phyloP scores from a whole-genome alignment of 2,329 filamentous ascomycete species.

The Alternaria angustiovoidea region DNA sequence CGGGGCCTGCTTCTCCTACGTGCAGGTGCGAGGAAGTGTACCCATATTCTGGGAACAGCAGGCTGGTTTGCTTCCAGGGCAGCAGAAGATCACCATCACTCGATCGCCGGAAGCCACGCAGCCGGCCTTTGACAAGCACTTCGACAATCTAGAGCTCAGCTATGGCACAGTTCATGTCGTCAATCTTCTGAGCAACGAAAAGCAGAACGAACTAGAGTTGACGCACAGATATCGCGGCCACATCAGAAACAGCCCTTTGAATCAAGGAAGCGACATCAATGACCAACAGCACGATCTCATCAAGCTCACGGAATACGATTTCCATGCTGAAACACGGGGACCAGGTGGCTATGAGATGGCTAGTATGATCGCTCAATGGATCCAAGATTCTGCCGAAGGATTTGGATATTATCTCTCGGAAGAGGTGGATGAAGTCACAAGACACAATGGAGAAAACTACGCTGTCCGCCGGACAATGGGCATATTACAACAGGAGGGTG shows the following conservation, averaged over 20 bases:
- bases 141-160: constrained; percentile 81
- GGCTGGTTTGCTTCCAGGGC: constrained; percentile 83
- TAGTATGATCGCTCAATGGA: constrained; percentile 79
- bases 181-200: constrained; percentile 90
- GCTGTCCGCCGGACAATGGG: constrained; percentile 62
- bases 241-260: constrained; percentile 76
- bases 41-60: constrained; percentile 98
- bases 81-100: constrained; percentile 93
- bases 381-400: constrained; percentile 79
- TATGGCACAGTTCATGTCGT: constrained; percentile 94
- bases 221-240: constrained; percentile 81
- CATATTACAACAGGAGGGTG: constrained; percentile 89
- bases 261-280: constrained; percentile 63
- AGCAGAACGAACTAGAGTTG: constrained; percentile 84
- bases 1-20: constrained; percentile 86
- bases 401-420: constrained; percentile 94
- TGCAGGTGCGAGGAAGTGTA: constrained; percentile 89
- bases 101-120: constrained; percentile 89
- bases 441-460: constrained; percentile 53
- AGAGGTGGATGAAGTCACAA: constrained; percentile 66
- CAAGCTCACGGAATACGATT: constrained; percentile 88
- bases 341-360: constrained; percentile 89
- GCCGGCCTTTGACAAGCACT: constrained; percentile 94
- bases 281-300: constrained; percentile 75
- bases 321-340: constrained; percentile 91